Conservation (phyloP, 164 flowering plant species). For the Umbilicus rupestris region DNA sequence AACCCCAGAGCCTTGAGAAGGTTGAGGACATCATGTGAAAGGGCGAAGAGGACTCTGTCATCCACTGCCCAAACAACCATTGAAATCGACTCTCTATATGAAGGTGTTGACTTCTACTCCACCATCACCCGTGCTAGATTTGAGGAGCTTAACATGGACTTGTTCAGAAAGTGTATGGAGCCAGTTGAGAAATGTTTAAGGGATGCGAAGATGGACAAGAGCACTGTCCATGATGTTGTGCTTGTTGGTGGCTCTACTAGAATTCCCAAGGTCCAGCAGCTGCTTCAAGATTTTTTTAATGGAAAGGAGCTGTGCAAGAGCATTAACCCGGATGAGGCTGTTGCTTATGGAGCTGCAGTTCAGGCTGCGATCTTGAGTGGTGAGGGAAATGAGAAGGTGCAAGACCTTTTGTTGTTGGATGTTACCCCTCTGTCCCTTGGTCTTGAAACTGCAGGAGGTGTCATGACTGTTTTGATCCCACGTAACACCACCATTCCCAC, state of each 20-base stretch:
- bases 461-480: constrained; percentile 3
- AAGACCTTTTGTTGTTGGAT: neutral
- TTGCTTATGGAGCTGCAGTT: neutral
- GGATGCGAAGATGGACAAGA: constrained; percentile 2
- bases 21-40: constrained; percentile 4
- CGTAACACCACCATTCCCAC: constrained; percentile 5
- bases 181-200: neutral
- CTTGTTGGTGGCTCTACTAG: constrained; percentile 2
- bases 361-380: constrained; percentile 5
- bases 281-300: neutral
- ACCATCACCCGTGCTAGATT: constrained; percentile 4
- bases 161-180: constrained; percentile 3
- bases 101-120: constrained; percentile 1
- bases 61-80: constrained; percentile 1
- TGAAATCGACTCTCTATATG: neutral
- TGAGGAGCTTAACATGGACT: neutral
- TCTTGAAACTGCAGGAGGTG: constrained; percentile 1
- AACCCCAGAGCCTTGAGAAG: constrained; percentile 2
- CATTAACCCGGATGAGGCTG: constrained; percentile 1
- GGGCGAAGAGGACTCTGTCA: neutral
- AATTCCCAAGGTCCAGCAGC: constrained; percentile 4
- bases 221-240: constrained; percentile 1
- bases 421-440: constrained; percentile 1
- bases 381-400: constrained; percentile 2
- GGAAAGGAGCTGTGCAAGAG: constrained; percentile 1